Percentiles rank a stretch among this genome's conserved stretches.
Conservation (phyloP, 208 protist species). For the Wallacemonas sp. region DNA sequence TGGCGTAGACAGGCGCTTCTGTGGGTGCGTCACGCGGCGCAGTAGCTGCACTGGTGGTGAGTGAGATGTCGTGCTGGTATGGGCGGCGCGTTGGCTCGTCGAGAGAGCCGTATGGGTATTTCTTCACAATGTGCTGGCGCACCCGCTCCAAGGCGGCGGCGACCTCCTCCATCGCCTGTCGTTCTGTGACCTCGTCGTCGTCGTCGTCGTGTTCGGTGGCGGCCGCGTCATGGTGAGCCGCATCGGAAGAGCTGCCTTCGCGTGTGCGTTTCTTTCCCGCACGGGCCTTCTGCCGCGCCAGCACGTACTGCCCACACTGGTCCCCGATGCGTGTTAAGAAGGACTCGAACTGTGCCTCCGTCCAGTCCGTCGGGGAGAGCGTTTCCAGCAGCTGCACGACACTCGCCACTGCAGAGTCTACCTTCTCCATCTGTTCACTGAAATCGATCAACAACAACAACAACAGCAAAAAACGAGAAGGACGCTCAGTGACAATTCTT, state of each 20-base stretch:
- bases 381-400: neutral
- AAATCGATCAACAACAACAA: too few relatives aligned
- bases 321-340: conserved; percentile 17
- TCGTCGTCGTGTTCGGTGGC: conserved; percentile 22
- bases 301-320: conserved; percentile 1
- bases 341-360: conserved; percentile 14
- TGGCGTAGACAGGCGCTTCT: conserved; percentile 39
- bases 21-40: neutral
- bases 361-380: neutral
- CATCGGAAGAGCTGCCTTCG: neutral
- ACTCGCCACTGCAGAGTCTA: neutral
- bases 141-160: conserved; percentile 44
- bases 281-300: neutral
- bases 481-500: too few relatives aligned
- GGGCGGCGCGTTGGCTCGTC: conserved; percentile 32
- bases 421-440: neutral
- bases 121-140: conserved; percentile 38
- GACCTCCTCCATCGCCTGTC: conserved; percentile 36
- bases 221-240: neutral
- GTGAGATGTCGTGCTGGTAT: too few relatives aligned
- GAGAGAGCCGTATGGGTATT: conserved; percentile 40
- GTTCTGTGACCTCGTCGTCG: conserved; percentile 12
- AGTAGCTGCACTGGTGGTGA: too few relatives aligned
- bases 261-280: too few relatives aligned
- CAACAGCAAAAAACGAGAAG: too few relatives aligned